Evolutionary conservation across 345 rosid species (phyloP), one percentile per base, ranked within the genome.

Genomic region (Syzygium oleosum): DNA sequence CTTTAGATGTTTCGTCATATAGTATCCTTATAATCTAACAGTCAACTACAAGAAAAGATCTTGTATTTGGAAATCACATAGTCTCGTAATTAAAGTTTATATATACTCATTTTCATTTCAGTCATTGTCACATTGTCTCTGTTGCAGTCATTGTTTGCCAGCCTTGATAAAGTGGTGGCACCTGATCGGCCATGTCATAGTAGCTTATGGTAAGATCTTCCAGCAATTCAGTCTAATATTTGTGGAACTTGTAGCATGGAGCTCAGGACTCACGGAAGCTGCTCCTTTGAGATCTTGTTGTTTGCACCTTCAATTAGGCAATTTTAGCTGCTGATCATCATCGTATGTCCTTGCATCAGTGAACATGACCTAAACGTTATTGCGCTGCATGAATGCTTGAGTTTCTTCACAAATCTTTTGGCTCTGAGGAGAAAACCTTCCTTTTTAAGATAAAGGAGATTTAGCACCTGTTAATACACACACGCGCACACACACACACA

Each of bases 171-270:
- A 90, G 90, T 96, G 89, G 90, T 97, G 59, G 98, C 98, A 49
- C 98, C 99, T 51, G 94, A 98, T 89, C 93, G 91, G 88, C 99
- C 98, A 88, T 97, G 99, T 90, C 98, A 97, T 92, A 89, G 94
- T 92, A 93, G 96, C 93, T 93, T 98, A 93, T 98, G 99, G 98
- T 98, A 93, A 91, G 91, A 85, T 87, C 53, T 59, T 63, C 73
- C 51, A 17, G 49, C 27, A 38, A 73, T 38, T 68, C 83, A 73
- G 49, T 19, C 38, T 19, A 38, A 73, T 38, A 38, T 38, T 19
- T 73, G 49, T 38, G 49, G 49, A 73, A 19, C 27, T 73, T 73
- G 49, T 73, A 38, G 83, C 83, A 73, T 19, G 23, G 43, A 73
- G 25, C 27, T 10, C 23, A 73, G 46, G 27, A 73, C 49, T 73